Evolutionary conservation across 441 rosid species (phyloP).

Genomic region (Populus tomentosa): DNA sequence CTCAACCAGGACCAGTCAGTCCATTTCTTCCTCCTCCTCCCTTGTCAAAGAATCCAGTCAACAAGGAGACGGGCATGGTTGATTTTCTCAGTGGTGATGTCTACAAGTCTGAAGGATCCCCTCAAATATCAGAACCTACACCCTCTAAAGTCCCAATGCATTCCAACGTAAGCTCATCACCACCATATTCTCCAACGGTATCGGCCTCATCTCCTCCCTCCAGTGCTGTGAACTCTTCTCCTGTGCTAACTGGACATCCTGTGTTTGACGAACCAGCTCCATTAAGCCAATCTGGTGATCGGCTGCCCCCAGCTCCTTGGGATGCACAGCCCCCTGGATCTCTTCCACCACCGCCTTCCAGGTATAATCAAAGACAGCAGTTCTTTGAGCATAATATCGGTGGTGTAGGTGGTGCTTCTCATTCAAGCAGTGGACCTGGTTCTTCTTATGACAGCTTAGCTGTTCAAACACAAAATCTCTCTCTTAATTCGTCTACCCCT

Average conservation of each 20-base stretch:
- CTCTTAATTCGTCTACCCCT: slow-evolving; percentile 54
- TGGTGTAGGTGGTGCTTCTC: slow-evolving; percentile 23
- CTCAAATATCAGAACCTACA: slow-evolving; percentile 31
- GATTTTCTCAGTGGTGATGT: slow-evolving; percentile 92
- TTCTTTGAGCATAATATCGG: slow-evolving; percentile 50
- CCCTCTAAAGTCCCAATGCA: slow-evolving; percentile 31
- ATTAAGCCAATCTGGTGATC: slow-evolving; percentile 43
- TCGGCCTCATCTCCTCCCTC: slow-evolving; percentile 34
- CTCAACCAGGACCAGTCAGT: slow-evolving; percentile 34
- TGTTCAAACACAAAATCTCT: slow-evolving; percentile 64
- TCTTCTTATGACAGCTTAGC: slow-evolving; percentile 64
- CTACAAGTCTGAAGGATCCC: slow-evolving; percentile 50
- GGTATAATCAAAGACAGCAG: slow-evolving; percentile 70
- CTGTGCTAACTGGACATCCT: slow-evolving; percentile 41
- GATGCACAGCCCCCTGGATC: slow-evolving; percentile 38
- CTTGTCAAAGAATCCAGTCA: slow-evolving; percentile 59
- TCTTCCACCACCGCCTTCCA: slow-evolving; percentile 77
- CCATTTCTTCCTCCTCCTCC: slow-evolving; percentile 89
- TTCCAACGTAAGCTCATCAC: slow-evolving; percentile 32
- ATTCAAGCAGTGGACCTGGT: slow-evolving; percentile 53
- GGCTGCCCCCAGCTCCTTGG: slow-evolving; percentile 75
- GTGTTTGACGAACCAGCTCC: slow-evolving; percentile 51
- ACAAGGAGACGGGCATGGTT: slow-evolving; percentile 37
- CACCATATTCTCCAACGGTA: slow-evolving; percentile 36
- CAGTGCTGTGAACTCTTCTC: slow-evolving; percentile 25